Evolutionary conservation across 1,139 yeast species (phyloP).

Genomic region (Hansenula sp.): DNA sequence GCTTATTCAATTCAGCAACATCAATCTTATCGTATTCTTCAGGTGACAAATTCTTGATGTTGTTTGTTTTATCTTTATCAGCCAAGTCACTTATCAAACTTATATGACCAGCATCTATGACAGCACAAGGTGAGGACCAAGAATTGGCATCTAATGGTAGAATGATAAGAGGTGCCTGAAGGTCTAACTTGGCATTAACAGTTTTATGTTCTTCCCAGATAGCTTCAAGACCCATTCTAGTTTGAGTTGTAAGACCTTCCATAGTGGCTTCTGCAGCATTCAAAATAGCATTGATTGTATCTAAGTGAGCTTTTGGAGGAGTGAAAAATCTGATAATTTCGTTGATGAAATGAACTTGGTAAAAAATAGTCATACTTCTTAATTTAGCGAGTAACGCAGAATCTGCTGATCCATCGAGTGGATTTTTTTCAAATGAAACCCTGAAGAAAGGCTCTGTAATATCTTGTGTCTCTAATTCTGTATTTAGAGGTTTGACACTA

Average conservation of each 20-base stretch:
- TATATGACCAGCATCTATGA: constrained; percentile 95
- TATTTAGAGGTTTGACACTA: constrained; percentile 66
- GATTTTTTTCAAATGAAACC: constrained; percentile 79
- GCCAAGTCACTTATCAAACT: constrained; percentile 79
- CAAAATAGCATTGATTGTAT: constrained; percentile 87
- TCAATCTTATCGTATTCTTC: constrained; percentile 68
- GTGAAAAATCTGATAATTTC: constrained; percentile 70
- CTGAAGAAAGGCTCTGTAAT: constrained; percentile 64
- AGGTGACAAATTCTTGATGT: constrained; percentile 61
- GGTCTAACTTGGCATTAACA: constrained; percentile 73
- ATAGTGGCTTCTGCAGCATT: constrained; percentile 95
- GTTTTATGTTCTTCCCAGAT: constrained; percentile 95
- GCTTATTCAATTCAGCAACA: constrained; percentile 63
- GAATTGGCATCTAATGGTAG: constrained; percentile 77
- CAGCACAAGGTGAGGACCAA: constrained; percentile 84
- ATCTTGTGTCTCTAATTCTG: constrained; percentile 25
- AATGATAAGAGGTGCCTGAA: constrained; percentile 92
- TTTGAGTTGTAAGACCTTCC: constrained; percentile 84
- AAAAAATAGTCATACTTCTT: constrained; percentile 85
- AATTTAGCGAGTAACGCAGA: constrained; percentile 68
- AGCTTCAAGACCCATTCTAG: constrained; percentile 88
- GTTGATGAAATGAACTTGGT: constrained; percentile 78
- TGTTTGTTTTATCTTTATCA: constrained; percentile 63
- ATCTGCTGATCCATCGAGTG: constrained; percentile 80
- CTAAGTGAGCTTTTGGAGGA: constrained; percentile 83